phyloP scores from a whole-genome alignment of 2,329 filamentous ascomycete genomes.

The Penicillium sp. region DNA sequence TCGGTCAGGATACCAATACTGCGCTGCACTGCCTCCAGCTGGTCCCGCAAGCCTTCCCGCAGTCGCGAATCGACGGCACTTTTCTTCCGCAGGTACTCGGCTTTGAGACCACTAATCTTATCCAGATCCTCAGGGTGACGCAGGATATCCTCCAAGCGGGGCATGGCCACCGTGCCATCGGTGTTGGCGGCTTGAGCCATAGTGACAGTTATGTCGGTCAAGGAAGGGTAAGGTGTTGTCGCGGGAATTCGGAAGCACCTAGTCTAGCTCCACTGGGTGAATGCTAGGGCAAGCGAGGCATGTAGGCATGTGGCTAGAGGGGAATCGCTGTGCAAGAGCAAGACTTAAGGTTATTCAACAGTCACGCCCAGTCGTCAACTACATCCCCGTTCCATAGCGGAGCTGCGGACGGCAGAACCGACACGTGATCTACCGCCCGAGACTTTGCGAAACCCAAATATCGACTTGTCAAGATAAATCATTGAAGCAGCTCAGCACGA shows the following conservation, averaged over 20 bases:
- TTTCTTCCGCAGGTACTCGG: slow-evolving; percentile 93
- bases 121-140: slow-evolving; percentile 95
- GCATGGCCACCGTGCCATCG: slow-evolving; percentile 61
- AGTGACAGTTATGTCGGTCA: slow-evolving; percentile 6
- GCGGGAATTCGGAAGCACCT: not conserved
- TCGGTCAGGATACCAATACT: slow-evolving; percentile 86
- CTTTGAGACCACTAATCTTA: slow-evolving; percentile 83
- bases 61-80: slow-evolving; percentile 84
- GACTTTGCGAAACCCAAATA: slow-evolving; percentile 12
- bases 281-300: slow-evolving; percentile 2
- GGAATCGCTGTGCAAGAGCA: not conserved
- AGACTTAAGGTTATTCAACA: not conserved
- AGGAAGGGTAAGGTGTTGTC: slow-evolving; percentile 3
- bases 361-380: not conserved
- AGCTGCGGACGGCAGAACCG: slow-evolving; percentile 18
- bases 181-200: slow-evolving; percentile 37
- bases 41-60: slow-evolving; percentile 78
- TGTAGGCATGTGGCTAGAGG: not conserved
- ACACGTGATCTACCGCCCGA: slow-evolving; percentile 35
- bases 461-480: not conserved
- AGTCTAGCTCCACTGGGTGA: slow-evolving; percentile 5
- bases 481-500: not conserved
- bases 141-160: slow-evolving; percentile 83
- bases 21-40: slow-evolving; percentile 88
- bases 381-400: slow-evolving; percentile 7